phyloP scores from a whole-genome alignment of 2,329 filamentous ascomycete species.

The Beauveria brongniartii region DNA sequence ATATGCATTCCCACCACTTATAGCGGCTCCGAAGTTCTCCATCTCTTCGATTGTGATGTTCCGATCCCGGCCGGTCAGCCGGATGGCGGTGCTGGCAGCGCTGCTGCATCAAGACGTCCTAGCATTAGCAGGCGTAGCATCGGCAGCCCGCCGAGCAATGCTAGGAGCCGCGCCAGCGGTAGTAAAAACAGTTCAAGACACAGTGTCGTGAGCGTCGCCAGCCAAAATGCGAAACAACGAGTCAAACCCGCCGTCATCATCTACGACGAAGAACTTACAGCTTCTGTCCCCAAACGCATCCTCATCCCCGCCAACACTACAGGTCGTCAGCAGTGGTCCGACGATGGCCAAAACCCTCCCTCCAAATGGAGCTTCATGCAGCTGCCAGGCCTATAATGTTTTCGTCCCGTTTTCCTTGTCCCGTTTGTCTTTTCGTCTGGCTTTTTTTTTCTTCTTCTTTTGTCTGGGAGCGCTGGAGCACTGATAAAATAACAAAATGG shows the following conservation, averaged over 20 bases:
- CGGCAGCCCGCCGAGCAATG: constrained; percentile 4
- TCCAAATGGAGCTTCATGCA: constrained; percentile 27
- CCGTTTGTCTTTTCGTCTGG: not conserved
- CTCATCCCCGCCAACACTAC: constrained; percentile 19
- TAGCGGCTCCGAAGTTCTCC: constrained; percentile 53
- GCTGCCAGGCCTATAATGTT: constrained; percentile 25
- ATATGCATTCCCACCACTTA: constrained; percentile 54
- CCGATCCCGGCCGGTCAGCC: constrained; percentile 7
- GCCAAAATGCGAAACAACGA: constrained; percentile 16
- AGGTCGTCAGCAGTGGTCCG: constrained; percentile 7
- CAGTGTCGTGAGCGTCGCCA: constrained; percentile 5
- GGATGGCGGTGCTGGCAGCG: constrained; percentile 7
- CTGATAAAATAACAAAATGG: not conserved
- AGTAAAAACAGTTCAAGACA: constrained; percentile 11
- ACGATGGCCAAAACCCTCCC: constrained; percentile 16
- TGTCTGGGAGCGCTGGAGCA: not conserved
- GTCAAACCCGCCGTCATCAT: constrained; percentile 26
- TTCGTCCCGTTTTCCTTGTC: not conserved
- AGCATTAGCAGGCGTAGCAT: constrained; percentile 8
- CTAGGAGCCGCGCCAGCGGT: constrained; percentile 9
- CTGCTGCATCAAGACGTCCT: not conserved
- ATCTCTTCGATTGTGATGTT: constrained; percentile 19
- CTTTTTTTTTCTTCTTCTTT: not conserved
- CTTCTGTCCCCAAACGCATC: constrained; percentile 19
- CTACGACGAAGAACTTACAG: constrained; percentile 30